A percentile compares a stretch with the other conserved stretches of the same genome.
These are phyloP conservation scores for Singerocomus inundabilis DNA, from an alignment of 1,284 basidiomycete species.

Conservation along the genomic window DNA sequence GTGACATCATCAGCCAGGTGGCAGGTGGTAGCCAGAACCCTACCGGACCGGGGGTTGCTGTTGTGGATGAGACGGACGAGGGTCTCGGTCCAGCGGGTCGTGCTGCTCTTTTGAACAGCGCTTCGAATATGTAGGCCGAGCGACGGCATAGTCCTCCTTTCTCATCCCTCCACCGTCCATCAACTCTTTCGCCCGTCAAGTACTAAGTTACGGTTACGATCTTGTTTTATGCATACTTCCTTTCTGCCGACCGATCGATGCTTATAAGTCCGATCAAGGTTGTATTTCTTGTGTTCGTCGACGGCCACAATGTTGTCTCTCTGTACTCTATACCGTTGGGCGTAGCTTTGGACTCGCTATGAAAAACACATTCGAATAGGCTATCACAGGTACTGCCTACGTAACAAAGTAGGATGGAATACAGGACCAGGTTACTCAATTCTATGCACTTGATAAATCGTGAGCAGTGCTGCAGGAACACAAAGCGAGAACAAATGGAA, in stretches of 20 bases:
- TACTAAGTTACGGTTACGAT: background rate
- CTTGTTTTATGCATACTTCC: background rate
- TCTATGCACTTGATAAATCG: slow-evolving; percentile 7
- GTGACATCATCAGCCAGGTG: slow-evolving; percentile 59
- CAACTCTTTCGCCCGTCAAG: background rate
- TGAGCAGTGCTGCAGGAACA: slow-evolving; percentile 15
- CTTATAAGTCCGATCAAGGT: slow-evolving; percentile 7
- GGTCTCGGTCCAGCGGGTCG: slow-evolving; percentile 46
- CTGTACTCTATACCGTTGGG: slow-evolving; percentile 16
- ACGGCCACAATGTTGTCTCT: background rate
- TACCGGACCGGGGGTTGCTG: slow-evolving; percentile 38
- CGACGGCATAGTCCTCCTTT: background rate
- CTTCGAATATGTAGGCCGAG: slow-evolving; percentile 40
- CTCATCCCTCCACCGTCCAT: background rate
- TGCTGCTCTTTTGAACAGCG: slow-evolving; percentile 53
- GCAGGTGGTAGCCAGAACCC: slow-evolving; percentile 22
- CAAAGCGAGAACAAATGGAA: slow-evolving; percentile 34
- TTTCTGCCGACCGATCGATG: background rate
- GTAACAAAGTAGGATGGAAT: slow-evolving; percentile 4
- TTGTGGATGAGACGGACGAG: slow-evolving; percentile 45
- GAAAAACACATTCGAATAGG: slow-evolving; percentile 7
- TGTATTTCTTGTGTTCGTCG: slow-evolving; percentile 15
- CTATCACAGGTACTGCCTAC: slow-evolving; percentile 9
- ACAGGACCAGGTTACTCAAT: slow-evolving; percentile 18
- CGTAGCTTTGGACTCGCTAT: slow-evolving; percentile 3